A percentile compares a stretch with the other conserved stretches of the same genome.
phyloP scores from a whole-genome alignment of 2,329 filamentous ascomycete genomes.

The Xylariales sp. region DNA sequence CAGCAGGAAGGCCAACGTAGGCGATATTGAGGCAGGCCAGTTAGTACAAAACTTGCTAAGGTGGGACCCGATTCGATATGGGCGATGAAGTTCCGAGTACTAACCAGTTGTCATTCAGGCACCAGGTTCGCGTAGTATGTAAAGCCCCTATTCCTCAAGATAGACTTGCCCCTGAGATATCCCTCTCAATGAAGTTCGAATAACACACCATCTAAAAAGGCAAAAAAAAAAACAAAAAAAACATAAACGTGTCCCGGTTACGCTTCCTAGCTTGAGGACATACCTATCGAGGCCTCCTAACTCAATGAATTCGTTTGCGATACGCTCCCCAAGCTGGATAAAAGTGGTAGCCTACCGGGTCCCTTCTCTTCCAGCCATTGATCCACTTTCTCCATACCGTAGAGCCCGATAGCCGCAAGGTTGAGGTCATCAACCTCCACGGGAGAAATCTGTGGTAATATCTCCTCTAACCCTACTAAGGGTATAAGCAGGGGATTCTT shows the following conservation, averaged over 20 bases:
- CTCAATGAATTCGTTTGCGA: background rate
- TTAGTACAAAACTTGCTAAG: too few relatives aligned
- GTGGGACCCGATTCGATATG: too few relatives aligned
- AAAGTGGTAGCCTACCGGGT: background rate
- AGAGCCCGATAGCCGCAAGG: conserved; percentile 34
- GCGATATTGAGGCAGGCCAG: too few relatives aligned
- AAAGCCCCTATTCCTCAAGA: too few relatives aligned
- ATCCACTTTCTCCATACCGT: conserved; percentile 38
- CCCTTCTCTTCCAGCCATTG: conserved; percentile 38
- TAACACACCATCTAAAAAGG: background rate
- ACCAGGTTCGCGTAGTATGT: too few relatives aligned
- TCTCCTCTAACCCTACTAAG: conserved; percentile 30
- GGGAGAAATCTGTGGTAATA: conserved; percentile 31
- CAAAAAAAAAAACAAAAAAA: too few relatives aligned
- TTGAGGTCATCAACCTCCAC: conserved; percentile 43
- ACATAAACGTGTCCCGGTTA: background rate
- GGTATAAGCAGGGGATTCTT: conserved; percentile 36
- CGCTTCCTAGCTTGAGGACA: background rate
- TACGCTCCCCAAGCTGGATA: conserved; percentile 4
- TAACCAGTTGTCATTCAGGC: too few relatives aligned
- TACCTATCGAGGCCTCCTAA: background rate
- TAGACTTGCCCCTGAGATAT: too few relatives aligned
- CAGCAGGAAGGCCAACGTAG: too few relatives aligned
- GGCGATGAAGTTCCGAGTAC: too few relatives aligned
- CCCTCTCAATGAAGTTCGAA: too few relatives aligned